Base-by-base conservation (phyloP, 2,329 filamentous ascomycete species). In the Emericellopsis atlantica region DNA sequence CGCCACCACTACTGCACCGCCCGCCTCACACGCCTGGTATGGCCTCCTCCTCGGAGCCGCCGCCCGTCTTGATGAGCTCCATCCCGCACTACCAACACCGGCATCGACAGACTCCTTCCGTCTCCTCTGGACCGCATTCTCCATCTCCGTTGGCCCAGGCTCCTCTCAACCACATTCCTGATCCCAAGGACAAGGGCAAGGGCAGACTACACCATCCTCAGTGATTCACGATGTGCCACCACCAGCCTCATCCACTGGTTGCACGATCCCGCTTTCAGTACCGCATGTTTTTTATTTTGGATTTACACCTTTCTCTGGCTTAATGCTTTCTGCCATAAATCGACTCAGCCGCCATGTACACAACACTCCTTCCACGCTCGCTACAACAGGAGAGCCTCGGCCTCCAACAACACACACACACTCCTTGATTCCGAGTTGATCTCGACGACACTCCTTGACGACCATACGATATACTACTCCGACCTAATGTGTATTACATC, bases 11-110 rank as follows among this genome's bases (percentile, higher is more conserved):
- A 49, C 57, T 67, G 44, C 54, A 56, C 40, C 56, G 26, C 12
- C 26, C 26, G 8, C 26, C 67, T 14, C 62, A 67, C 31, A 59
- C 62, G 32, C 56, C 64, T 42, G 53, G 60, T 50, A 64, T 62
- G 61, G 59, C 67, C 43, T 63, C 65, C 24, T 55, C 63, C 18
- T 65, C 67, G 43, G 67, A 69, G 50, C 68, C 67, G 34, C 65
- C 67, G 34, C 65, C 65, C 11, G 46, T 64, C 32, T 52, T 62
- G 18, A 56, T 54, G 41, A 54, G 51, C 44, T 50, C 54, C 41
- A 16, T 11, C 38, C 52, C 52, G 41, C 46, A 50, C 15, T 49
- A 58, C 41, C 60, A 62, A 51, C 63, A 68, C 52, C 26, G 26
- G 26, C 26, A 29, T 29, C 54, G 63, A 48, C 54, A 57, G 49